Base-by-base conservation (phyloP, 169 alveolate genomes). In the Blepharisma undulans region DNA sequence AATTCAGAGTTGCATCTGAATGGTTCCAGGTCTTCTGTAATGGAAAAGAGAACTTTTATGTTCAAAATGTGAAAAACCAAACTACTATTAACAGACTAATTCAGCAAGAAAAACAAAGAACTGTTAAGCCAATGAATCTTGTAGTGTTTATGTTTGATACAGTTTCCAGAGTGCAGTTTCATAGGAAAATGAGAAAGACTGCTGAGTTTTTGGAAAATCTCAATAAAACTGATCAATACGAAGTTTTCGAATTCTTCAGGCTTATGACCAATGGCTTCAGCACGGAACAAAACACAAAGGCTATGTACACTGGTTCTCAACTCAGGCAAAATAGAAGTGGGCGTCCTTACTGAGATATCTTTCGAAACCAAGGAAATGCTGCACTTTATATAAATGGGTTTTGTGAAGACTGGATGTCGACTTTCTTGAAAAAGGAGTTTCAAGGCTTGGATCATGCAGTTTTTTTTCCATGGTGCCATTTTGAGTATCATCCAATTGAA, bases 401-500 rank as follows among this genome's bases (percentile, higher is more conserved):
- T 30, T 82, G 89, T 29, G 89, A 82, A 82, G 89, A 82, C 16
- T 82, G 89, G 34, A n/a, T 19, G 72, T n/a, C 32, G 8, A 48
- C 21, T n/a, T 82, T 36, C 89, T 29, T 82, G 27, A 82, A 48
- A 48, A 82, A 82, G 18, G 61, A n/a, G 6, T n/a, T 34, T 8
- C 32, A 48, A n/a, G 72, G 72, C 4, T 7, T 29, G 18, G 89
- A 82, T 14, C 76, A 82, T 48, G n/a, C 27, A 19, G 72, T 34
- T 19, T 82, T 82, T 30, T 48, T 34, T 8, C 89, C 72, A 4
- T 34, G 29, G 72, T 82, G 89, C 14, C 89, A 82, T 29, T 48
- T n/a, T n/a, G 89, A 82, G n/a, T 82, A 82, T 18, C 89, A 82
- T 48, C 89, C 89, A 7, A 21, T 82, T 3, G 94, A 92, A 81